A percentile compares a stretch with the other conserved stretches of the same genome.
phyloP scores from a whole-genome alignment of 495 filamentous ascomycete genomes.

The Neurospora sp. region DNA sequence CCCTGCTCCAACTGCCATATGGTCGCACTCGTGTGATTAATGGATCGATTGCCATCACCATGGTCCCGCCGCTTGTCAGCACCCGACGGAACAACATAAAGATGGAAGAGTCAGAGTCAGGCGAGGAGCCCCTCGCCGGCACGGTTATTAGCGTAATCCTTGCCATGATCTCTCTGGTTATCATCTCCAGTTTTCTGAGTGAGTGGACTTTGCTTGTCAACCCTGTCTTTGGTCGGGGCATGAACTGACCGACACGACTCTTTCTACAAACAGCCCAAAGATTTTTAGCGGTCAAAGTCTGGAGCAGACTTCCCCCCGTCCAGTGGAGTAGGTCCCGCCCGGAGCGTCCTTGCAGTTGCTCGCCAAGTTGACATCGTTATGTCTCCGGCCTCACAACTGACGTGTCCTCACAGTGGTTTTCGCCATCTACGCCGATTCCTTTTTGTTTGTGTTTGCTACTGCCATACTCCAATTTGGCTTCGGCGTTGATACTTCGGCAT shows the following conservation, averaged over 20 bases:
- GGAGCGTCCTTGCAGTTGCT: not conserved
- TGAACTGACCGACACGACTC: not conserved
- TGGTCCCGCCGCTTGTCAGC: slow-evolving; percentile 8
- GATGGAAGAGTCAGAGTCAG: not conserved
- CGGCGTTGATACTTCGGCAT: slow-evolving; percentile 30
- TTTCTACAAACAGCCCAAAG: slow-evolving; percentile 22
- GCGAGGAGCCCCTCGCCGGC: slow-evolving; percentile 24
- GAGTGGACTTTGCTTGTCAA: slow-evolving; percentile 4
- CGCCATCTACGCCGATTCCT: slow-evolving; percentile 41
- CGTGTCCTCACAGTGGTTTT: slow-evolving; percentile 31
- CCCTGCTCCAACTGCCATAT: not conserved
- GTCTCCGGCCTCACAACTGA: not conserved
- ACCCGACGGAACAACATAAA: not conserved
- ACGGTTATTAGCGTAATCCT: slow-evolving; percentile 32
- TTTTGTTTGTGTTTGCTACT: slow-evolving; percentile 40
- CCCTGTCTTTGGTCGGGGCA: not conserved
- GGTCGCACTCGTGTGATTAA: not conserved
- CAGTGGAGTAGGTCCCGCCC: slow-evolving; percentile 32
- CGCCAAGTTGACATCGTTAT: not conserved
- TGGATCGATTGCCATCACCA: slow-evolving; percentile 1
- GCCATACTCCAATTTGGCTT: slow-evolving; percentile 40
- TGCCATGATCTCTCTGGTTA: slow-evolving; percentile 29
- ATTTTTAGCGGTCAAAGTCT: slow-evolving; percentile 27
- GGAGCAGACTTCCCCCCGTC: slow-evolving; percentile 35
- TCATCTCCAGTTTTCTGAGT: slow-evolving; percentile 39